Conservation (phyloP, 257 asterid genomes). For the Nicotiana paniculata region DNA sequence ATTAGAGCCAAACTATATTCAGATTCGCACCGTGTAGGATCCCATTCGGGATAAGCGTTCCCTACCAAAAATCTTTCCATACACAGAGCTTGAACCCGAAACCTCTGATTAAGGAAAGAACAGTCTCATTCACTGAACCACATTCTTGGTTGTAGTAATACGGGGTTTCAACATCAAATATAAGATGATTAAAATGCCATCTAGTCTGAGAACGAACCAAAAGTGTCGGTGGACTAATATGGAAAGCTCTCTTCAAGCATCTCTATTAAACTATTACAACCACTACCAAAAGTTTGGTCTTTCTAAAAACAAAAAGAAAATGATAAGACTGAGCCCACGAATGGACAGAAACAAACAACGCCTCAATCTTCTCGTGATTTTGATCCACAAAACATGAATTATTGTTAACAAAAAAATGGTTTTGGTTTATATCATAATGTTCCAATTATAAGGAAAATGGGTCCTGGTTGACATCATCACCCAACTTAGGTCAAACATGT, state of each 20-base stretch:
- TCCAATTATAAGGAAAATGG: slow-evolving; percentile 31
- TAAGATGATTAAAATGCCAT: slow-evolving; percentile 28
- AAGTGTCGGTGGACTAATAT: slow-evolving; percentile 54
- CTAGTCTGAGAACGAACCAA: slow-evolving; percentile 21
- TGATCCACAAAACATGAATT: slow-evolving; percentile 15
- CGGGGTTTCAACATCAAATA: neutral
- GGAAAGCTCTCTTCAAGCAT: neutral
- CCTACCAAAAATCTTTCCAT: too few relatives aligned
- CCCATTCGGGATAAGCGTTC: too few relatives aligned
- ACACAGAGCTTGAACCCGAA: too few relatives aligned
- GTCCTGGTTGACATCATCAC: slow-evolving; percentile 6
- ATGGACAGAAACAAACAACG: slow-evolving; percentile 38
- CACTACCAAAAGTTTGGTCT: slow-evolving; percentile 17
- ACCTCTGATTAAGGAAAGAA: too few relatives aligned
- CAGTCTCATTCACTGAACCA: too few relatives aligned
- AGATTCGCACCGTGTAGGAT: too few relatives aligned
- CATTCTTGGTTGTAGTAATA: too few relatives aligned
- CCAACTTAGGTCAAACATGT: slow-evolving; percentile 7
- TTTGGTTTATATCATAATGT: slow-evolving; percentile 28
- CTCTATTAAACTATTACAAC: slow-evolving; percentile 19
- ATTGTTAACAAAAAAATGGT: neutral
- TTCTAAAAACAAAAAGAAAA: slow-evolving; percentile 20
- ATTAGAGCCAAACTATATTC: too few relatives aligned
- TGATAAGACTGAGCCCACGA: slow-evolving; percentile 38
- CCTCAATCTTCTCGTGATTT: slow-evolving; percentile 16